Conservation (phyloP, 208 protist species). For the Acanthamoeba lenticulata region DNA sequence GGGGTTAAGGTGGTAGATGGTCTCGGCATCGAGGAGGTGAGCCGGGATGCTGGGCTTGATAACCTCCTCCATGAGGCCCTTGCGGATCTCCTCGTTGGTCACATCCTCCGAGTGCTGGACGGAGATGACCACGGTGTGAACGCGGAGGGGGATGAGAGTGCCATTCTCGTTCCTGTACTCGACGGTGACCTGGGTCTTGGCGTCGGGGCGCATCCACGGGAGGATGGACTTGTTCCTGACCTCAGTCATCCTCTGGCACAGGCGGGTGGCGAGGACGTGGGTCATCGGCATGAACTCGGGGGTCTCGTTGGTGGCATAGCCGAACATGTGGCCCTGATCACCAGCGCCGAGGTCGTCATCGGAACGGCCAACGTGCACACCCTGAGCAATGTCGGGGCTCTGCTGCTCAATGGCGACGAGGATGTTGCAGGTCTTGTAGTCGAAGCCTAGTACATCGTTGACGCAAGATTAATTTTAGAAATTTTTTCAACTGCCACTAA, state of each 20-base stretch:
- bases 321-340: slow-evolving; percentile 99
- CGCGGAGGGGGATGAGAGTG: slow-evolving; percentile 92
- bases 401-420: slow-evolving; percentile 98
- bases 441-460: slow-evolving; percentile 92
- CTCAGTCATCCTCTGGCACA: slow-evolving; percentile 95
- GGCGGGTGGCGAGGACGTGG: slow-evolving; percentile 94
- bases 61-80: slow-evolving; percentile 95
- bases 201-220: slow-evolving; percentile 97
- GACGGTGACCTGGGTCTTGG: slow-evolving; percentile 99
- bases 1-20: slow-evolving; percentile 99
- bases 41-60: slow-evolving; percentile 95
- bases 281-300: slow-evolving; percentile 98
- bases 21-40: slow-evolving; percentile 95
- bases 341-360: slow-evolving; percentile 98
- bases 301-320: slow-evolving; percentile 99
- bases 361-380: slow-evolving; percentile 94
- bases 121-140: slow-evolving; percentile 99
- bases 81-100: slow-evolving; percentile 93
- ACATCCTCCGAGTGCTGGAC: slow-evolving; percentile 97
- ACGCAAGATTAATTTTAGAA: background rate
- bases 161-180: slow-evolving; percentile 97
- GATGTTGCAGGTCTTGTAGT: slow-evolving; percentile 98
- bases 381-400: slow-evolving; percentile 98
- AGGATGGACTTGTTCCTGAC: slow-evolving; percentile 95
- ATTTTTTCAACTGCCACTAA: too few relatives aligned